Evolutionary conservation across 176 grass and related monocot genomes (phyloP), one percentile per base, ranked within the genome.

Genomic region (Aegilops speltoides): DNA sequence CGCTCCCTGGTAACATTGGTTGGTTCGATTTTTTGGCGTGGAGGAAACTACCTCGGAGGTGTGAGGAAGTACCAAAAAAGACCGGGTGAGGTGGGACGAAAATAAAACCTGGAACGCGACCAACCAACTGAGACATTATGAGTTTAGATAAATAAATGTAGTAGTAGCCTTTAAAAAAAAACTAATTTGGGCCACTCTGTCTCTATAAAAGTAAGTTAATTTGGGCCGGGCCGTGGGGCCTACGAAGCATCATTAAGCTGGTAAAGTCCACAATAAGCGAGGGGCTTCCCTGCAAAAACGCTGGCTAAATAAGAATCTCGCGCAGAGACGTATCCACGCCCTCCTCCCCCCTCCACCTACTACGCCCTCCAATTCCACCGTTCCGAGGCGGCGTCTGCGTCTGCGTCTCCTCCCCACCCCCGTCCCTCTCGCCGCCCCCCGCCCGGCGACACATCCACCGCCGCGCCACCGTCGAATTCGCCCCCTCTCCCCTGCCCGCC

Each of bases 301-400:
- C 84, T 56, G 62, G 73, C 54, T 73, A 83, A 70, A 87, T 86
- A 86, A 83, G 82, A 78, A 87, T 87, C 72, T 90, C 84, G 64
- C 73, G 24, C 64, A 65, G 79, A 86, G 88, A 78, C 88, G 85
- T 64, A 79, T 61, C 79, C 65, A 79, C 73, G 65, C 40, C 54
- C 36, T 54, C 73, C 31, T 72, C 68, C 71, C 77, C 68, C 73
- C 71, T 32, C 66, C 83, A 45, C 45, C 76, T 56, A 79, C 75
- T 12, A 52, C 37, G 29, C 29, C 28, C 25, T 77, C 34, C 63
- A 62, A 16, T 72, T 37, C 82, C 34, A 31, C 77, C 60, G 65
- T 64, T 79, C 82, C 82, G 40, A 65, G 71, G 83, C 63, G 68
- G 45, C 79, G 79, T 34, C 83, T 43, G 45, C 79, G 79, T 34